Evolutionary conservation across 441 rosid species (phyloP), one percentile per base, ranked within the genome.

Genomic region (Euphorbia celastroides): DNA sequence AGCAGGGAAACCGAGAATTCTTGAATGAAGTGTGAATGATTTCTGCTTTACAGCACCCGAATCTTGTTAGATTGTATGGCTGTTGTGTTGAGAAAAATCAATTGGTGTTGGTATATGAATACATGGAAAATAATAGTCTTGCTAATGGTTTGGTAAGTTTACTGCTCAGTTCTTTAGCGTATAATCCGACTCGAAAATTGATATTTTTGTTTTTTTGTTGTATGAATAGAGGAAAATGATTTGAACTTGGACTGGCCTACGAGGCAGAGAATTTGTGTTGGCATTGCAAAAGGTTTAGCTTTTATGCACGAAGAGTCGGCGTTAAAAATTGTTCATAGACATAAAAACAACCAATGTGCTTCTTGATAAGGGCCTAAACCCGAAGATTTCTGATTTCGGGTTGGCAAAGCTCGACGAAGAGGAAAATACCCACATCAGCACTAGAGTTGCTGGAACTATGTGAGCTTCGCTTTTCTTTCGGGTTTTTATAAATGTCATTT

Each of bases 361-460:
- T 56, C 88, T 89, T 16, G 93, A 87, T 11, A 73, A 62, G 77
- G 74, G 73, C 52, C 63, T 87, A 8, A 81, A 78, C 64, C 81
- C 89, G 26, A 87, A 82, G 70, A 88, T 88, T 27, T 86, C 90
- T 2, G 92, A 88, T 67, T 88, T 88, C 63, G 90, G 92, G 52
- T 61, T 88, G 28, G 92, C 96, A 6, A 88, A 78, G 52, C 88
- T 88, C 25, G 84, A 83, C 17, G 95, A 85, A n/a, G n/a, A n/a
- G n/a, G n/a, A n/a, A n/a, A n/a, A n/a, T n/a, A n/a, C n/a, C n/a
- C n/a, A n/a, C n/a, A 58, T 86, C 44, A 88, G 88, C 78, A 86
- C 91, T 16, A 66, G 88, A 66, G 75, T 88, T 38, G 91, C 88
- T 20, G 91, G 94, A 81, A 88, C 94, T 46, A 74, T 81, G 94